A percentile compares a stretch with the other conserved stretches of the same genome.
Evolutionary conservation across 2,329 filamentous ascomycete genomes (phyloP).

Genomic region (Neofusicoccum parvum): DNA sequence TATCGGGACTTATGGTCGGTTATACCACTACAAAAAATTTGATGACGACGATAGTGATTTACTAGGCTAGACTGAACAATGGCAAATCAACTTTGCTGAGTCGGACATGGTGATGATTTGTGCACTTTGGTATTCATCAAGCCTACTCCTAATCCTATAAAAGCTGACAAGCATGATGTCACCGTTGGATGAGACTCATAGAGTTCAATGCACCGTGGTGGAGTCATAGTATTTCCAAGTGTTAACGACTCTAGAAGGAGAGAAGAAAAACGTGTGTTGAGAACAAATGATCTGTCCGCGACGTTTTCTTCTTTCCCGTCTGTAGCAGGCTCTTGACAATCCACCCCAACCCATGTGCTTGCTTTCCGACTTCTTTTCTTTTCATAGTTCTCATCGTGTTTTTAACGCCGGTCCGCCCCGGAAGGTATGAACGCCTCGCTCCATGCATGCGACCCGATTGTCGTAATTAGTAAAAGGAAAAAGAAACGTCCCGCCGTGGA

Average conservation of each 20-base stretch:
- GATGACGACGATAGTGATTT: conserved; percentile 5
- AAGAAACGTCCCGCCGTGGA: neutral
- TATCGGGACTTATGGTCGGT: neutral
- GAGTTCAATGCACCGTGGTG: too few relatives aligned
- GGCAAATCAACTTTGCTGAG: conserved; percentile 19
- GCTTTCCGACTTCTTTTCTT: neutral
- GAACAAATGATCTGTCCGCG: too few relatives aligned
- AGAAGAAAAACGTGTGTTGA: too few relatives aligned
- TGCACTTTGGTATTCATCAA: too few relatives aligned
- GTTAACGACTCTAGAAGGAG: too few relatives aligned
- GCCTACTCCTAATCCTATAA: too few relatives aligned
- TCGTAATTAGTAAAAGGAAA: neutral
- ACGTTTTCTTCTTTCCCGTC: too few relatives aligned
- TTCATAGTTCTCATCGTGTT: neutral
- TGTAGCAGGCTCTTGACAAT: too few relatives aligned
- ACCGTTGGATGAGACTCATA: too few relatives aligned
- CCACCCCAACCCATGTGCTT: too few relatives aligned
- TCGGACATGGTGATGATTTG: neutral
- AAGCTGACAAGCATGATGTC: too few relatives aligned
- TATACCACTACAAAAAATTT: conserved; percentile 16
- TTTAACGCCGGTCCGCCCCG: neutral
- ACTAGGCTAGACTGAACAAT: conserved; percentile 1
- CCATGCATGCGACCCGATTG: neutral
- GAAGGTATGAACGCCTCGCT: neutral
- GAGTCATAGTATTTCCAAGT: too few relatives aligned